Evolutionary conservation across 169 alveolate species (phyloP), one percentile per base, ranked within the genome.

Genomic region (Plasmodium knowlesi): DNA sequence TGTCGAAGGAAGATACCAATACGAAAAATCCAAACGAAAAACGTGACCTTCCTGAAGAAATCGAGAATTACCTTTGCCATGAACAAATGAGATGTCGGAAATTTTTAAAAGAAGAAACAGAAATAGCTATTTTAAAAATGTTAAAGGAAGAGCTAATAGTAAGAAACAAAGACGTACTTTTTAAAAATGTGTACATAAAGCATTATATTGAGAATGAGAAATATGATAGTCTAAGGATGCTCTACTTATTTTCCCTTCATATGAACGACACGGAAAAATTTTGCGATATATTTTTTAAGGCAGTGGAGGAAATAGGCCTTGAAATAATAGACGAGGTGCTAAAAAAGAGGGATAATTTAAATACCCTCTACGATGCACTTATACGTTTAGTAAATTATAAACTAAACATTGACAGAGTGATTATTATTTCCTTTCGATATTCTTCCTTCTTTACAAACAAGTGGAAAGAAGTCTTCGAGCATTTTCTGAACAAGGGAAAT

Each of bases 391-490:
- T 57, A 54, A 88, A 88, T 70, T 88, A 78, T 28, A 88, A 88
- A 88, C 72, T 88, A 79, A 88, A 88, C 72, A 67, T 88, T 28
- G 94, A 88, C 28, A 88, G 94, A 67, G 71, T 76, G 61, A 88
- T 88, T 61, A 88, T 88, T 28, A 88, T 88, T 43, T 78, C 90
- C 28, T 88, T 88, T 78, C 72, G 83, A 61, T 88, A 76, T 61
- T 88, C 94, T 39, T 53, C 80, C n/a, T 34, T 30, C 71, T 88
- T 88, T 61, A 79, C 74, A 16, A 88, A 88, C 46, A 78, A 79
- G 41, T 88, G 94, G 94, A 88, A 80, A 67, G 89, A 88, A 88
- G 83, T 78, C 2, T 80, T 88, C 71, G 94, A 88, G 73, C 89
- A 79, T 22, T 16, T 88, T 79, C 71, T 88, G 46, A 88, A 88